Evolutionary conservation across 192 early-diverging fungal species (phyloP), one percentile per base, ranked within the genome.

Genomic region (Neocallimastix lanati): DNA sequence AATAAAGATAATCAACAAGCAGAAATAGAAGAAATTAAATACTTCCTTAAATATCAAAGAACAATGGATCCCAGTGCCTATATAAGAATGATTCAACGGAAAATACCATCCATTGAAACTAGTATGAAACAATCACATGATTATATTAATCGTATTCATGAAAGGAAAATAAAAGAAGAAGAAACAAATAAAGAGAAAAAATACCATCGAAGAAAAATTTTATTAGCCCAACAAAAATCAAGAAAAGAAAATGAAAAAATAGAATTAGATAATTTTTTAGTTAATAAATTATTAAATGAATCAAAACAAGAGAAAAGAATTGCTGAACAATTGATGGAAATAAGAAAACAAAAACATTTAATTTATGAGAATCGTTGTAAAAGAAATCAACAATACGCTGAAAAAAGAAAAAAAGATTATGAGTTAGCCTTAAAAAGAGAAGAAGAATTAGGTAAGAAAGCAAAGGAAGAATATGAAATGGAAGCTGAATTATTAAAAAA

Each of bases 241-340:
- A 83, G 88, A 78, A 85, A 90, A 76, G 85, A 85, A 50, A 78
- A 81, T 30, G 86, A 90, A 40, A 80, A 79, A 35, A 77, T 81
- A 13, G 83, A 83, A 16, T 40, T 87, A 37, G 87, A 90, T 76
- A 82, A 87, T 28, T 77, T 85, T 25, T 77, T 88, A 27, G 78
- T 87, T 5, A 38, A 84, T 13, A 86, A 86, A 78, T 81, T 90
- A 25, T 78, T 85, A 78, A 81, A 85, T 7, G 85, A 88, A 81
- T 90, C 89, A 15, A 90, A 90, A 82, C 89, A 90, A 80, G 89
- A 90, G 78, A 79, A 87, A 12, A 76, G 89, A 11, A 90, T 90
- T 28, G 88, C 87, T 12, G 87, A 90, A 78, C 88, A 90, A 86
- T 89, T 90, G 1, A 81, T 88, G 80, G 84, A 87, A 33, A 82